A percentile compares a stretch with the other conserved stretches of the same genome.
Evolutionary conservation across 2,329 filamentous ascomycete genomes (phyloP).

Genomic region (Amylocarpus encephaloides): DNA sequence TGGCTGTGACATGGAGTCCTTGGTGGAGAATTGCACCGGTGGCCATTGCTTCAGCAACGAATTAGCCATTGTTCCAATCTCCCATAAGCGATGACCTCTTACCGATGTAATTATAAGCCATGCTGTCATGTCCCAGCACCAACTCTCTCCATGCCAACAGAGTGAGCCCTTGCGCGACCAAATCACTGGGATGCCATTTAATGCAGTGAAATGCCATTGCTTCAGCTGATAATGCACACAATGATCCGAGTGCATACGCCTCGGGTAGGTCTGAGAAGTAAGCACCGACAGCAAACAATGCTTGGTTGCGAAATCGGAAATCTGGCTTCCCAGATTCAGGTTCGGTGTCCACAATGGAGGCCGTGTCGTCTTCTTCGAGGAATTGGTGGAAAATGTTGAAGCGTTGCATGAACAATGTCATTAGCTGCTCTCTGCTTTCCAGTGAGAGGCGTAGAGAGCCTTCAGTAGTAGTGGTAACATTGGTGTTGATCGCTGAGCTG

Average conservation of each 20-base stretch:
- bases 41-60: background rate
- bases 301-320: background rate
- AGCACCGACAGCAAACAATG: conserved; percentile 5
- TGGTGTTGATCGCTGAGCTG: background rate
- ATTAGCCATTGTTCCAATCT: background rate
- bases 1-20: conserved; percentile 6
- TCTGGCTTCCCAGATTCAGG: background rate
- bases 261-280: background rate
- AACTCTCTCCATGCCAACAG: conserved; percentile 10
- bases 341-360: background rate
- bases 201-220: conserved; percentile 1
- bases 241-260: background rate
- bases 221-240: conserved; percentile 1
- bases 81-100: background rate
- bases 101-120: conserved; percentile 9
- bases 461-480: background rate
- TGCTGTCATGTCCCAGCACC: conserved; percentile 9
- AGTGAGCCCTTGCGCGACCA: conserved; percentile 5
- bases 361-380: background rate
- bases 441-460: background rate
- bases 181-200: background rate
- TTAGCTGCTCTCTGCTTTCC: background rate
- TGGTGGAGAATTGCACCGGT: conserved; percentile 3
- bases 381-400: conserved; percentile 8
- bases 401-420: conserved; percentile 1